Percentiles rank a stretch among this genome's conserved stretches.
These are phyloP conservation scores for Truncatella angustata DNA, from an alignment of 2,329 filamentous ascomycete genomes.

Conservation along the genomic window DNA sequence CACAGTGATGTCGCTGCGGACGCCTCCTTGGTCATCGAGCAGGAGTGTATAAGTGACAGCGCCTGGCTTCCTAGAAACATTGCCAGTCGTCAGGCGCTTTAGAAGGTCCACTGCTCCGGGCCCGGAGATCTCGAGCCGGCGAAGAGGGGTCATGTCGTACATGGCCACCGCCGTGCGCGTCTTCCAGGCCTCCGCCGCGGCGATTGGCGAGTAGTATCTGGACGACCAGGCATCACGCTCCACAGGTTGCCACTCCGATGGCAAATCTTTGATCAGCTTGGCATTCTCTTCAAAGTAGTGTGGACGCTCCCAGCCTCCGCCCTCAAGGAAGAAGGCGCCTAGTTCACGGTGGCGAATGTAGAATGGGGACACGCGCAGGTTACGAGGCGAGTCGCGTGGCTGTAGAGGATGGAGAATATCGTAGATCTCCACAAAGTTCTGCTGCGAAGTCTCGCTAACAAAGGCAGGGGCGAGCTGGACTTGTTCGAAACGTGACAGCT, in stretches of 20 bases:
- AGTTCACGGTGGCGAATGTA: constrained; percentile 52
- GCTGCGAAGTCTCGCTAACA: constrained; percentile 55
- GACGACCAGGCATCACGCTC: constrained; percentile 59
- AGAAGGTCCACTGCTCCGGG: constrained; percentile 55
- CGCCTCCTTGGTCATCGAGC: constrained; percentile 50
- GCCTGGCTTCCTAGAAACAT: constrained; percentile 46
- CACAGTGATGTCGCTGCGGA: constrained; percentile 57
- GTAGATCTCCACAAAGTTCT: constrained; percentile 64
- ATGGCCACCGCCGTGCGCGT: constrained; percentile 60
- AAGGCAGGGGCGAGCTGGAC: constrained; percentile 56
- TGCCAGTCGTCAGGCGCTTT: constrained; percentile 49
- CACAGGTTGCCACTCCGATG: constrained; percentile 51
- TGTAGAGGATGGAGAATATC: constrained; percentile 62
- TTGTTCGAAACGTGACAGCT: constrained; percentile 59
- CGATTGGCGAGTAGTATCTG: constrained; percentile 55
- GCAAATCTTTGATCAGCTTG: constrained; percentile 47
- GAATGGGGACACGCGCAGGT: constrained; percentile 59
- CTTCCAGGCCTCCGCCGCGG: constrained; percentile 62
- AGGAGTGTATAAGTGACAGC: constrained; percentile 56
- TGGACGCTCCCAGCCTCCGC: constrained; percentile 60
- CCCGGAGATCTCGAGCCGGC: constrained; percentile 56
- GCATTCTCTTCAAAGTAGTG: constrained; percentile 61
- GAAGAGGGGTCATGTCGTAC: constrained; percentile 62
- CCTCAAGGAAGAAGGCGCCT: constrained; percentile 58
- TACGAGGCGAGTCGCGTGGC: constrained; percentile 54